Conservation (phyloP, 805 yeast genomes). For the Schizosaccharomyces octosporus region DNA sequence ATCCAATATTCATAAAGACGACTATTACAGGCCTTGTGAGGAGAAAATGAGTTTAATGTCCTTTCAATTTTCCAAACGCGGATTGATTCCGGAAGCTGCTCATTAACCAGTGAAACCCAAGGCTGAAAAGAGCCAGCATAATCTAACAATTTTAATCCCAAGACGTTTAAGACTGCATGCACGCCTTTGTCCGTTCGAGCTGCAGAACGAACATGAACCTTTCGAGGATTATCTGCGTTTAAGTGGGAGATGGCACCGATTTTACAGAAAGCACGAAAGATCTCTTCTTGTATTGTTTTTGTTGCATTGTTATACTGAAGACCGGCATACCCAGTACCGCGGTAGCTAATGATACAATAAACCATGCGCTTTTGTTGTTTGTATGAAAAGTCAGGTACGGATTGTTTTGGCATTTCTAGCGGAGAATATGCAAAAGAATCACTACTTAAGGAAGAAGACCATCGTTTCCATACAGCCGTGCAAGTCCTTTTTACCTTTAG, state of each 20-base stretch:
- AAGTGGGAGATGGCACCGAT: slow-evolving; percentile 77
- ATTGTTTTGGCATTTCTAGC: too few relatives aligned
- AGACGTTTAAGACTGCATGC: slow-evolving; percentile 87
- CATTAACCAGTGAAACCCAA: slow-evolving; percentile 48
- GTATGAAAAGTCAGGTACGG: neutral
- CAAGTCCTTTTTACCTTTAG: too few relatives aligned
- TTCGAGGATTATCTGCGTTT: slow-evolving; percentile 69
- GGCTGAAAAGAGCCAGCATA: slow-evolving; percentile 62
- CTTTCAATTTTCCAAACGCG: slow-evolving; percentile 83
- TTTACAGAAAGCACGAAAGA: slow-evolving; percentile 55
- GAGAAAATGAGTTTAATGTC: slow-evolving; percentile 75
- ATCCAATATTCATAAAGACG: slow-evolving; percentile 80
- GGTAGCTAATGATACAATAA: slow-evolving; percentile 74
- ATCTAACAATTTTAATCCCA: slow-evolving; percentile 63
- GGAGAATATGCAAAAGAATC: too few relatives aligned
- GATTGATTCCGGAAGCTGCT: slow-evolving; percentile 56
- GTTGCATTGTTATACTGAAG: slow-evolving; percentile 81
- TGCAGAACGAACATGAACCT: slow-evolving; percentile 36
- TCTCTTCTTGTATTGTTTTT: slow-evolving; percentile 71
- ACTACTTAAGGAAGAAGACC: too few relatives aligned
- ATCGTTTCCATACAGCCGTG: too few relatives aligned
- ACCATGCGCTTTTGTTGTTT: slow-evolving; percentile 46
- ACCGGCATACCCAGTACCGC: slow-evolving; percentile 91
- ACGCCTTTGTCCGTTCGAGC: slow-evolving; percentile 83
- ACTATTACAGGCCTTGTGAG: slow-evolving; percentile 87